Base-by-base conservation (phyloP, 2,329 filamentous ascomycete genomes). In the Tolypocladium pustulatum region DNA sequence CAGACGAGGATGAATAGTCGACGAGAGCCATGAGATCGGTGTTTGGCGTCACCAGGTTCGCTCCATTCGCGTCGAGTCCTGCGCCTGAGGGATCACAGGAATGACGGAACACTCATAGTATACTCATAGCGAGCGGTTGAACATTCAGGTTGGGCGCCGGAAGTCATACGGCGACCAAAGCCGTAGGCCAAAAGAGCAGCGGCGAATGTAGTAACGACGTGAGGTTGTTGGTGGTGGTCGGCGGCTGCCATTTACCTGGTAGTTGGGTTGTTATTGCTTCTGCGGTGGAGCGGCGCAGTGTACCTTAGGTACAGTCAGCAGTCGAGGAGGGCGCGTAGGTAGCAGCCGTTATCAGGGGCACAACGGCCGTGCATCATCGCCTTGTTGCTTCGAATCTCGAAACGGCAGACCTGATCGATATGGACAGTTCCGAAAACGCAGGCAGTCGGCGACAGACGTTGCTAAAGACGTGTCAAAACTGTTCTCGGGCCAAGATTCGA, bases 1-100 rank as follows among this genome's bases (percentile, higher is more conserved):
- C 71, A 36, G 67, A 67, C 41, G 70, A 83, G 58, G 80, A 80
- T 20, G 83, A 80, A 69, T 91, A 91, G 65, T 84, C 79, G 63
- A 90, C 86, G 38, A 90, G 76, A 58, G 78, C 75, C 85, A 88
- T 87, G 53, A 49, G 13, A 9, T 20, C 27, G 27, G 30, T 40
- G 15, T n/a, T n/a, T 3, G 37, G 22, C 2, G 46, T 15, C 6
- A 17, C 22, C n/a, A 10, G 3, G 22, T 12, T 9, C 4, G 1
- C 15, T n/a, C 46, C 15, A 51, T 51, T 27, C 27, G 20, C 17
- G 49, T 32, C 10, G 49, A n/a, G 27, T 20, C 30, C 30, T 34
- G 49, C 27, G 49, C 17, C 9, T 6, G 10, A 17, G 10, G n/a
- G 30, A 52, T 34, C 30, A 52, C 20, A 12, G 30, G 20, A 22